Evolutionary conservation across 2,329 filamentous ascomycete genomes (phyloP).

Genomic region (Amauroascus verrucosus): DNA sequence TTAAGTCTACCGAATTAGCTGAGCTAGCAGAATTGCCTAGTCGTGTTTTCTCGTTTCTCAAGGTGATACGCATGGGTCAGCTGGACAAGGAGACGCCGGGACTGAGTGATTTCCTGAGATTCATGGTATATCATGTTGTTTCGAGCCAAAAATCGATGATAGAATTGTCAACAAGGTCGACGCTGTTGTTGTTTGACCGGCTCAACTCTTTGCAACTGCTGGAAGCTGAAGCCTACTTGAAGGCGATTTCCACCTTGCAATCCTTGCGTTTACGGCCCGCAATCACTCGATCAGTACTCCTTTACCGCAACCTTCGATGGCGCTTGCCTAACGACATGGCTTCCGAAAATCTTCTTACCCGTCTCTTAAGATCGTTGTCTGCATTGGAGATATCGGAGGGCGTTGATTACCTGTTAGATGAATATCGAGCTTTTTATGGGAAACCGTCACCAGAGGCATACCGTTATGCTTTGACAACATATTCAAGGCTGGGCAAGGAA

Average conservation of each 20-base stretch:
- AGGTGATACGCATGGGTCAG: background rate
- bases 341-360: conserved; percentile 18
- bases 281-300: conserved; percentile 25
- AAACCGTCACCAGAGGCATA: conserved; percentile 28
- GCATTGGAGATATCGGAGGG: conserved; percentile 27
- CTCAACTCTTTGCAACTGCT: conserved; percentile 22
- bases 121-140: conserved; percentile 23
- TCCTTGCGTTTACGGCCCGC: conserved; percentile 22
- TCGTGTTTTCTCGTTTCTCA: conserved; percentile 19
- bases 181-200: conserved; percentile 24
- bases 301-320: conserved; percentile 36
- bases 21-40: conserved; percentile 16
- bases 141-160: conserved; percentile 21
- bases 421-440: conserved; percentile 28
- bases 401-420: conserved; percentile 34
- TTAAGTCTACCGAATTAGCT: conserved; percentile 12
- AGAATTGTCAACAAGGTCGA: conserved; percentile 23
- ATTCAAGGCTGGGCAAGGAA: conserved; percentile 40
- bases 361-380: conserved; percentile 22
- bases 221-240: conserved; percentile 21
- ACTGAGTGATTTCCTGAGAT: conserved; percentile 16
- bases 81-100: background rate
- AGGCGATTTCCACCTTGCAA: conserved; percentile 24
- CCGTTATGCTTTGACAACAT: conserved; percentile 30
- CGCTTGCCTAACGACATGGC: conserved; percentile 22